Percentiles rank a stretch among this genome's conserved stretches.
These are phyloP conservation scores for Coniophora puteana DNA, from an alignment of 1,284 basidiomycete species.

Conservation along the genomic window DNA sequence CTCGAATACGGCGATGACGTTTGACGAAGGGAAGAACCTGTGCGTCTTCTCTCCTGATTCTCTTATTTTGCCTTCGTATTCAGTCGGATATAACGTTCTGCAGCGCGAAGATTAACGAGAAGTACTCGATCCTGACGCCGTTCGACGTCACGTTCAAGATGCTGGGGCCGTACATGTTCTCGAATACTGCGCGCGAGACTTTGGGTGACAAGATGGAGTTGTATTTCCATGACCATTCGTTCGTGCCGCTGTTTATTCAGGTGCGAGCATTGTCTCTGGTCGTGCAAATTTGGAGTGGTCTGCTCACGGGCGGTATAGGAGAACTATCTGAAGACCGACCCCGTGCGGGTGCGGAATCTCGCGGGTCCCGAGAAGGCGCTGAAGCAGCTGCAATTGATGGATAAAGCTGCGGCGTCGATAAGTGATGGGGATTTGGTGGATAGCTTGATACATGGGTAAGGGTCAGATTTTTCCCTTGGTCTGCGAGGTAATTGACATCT, in stretches of 20 bases:
- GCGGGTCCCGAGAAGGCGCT: conserved; percentile 63
- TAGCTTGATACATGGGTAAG: conserved; percentile 87
- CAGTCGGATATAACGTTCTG: conserved; percentile 3
- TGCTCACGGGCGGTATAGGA: conserved; percentile 49
- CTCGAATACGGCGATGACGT: conserved; percentile 74
- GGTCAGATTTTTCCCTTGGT: conserved; percentile 6
- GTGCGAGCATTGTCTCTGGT: conserved; percentile 33
- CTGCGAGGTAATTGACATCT: conserved; percentile 4
- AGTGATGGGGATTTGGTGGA: conserved; percentile 97
- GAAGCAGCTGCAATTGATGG: conserved; percentile 81
- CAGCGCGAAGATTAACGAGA: conserved; percentile 88
- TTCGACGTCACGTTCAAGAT: conserved; percentile 87
- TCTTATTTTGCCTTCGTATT: conserved; percentile 3
- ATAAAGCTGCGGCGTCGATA: conserved; percentile 85
- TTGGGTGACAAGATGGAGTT: conserved; percentile 92
- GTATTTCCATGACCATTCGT: conserved; percentile 95
- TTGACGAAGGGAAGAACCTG: conserved; percentile 89
- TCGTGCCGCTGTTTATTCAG: conserved; percentile 94
- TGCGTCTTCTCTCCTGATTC: conserved; percentile 36
- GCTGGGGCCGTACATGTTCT: conserved; percentile 88
- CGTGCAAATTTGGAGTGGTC: background rate
- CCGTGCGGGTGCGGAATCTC: conserved; percentile 53
- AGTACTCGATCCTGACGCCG: conserved; percentile 87
- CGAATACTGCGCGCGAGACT: conserved; percentile 74
- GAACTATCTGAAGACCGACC: conserved; percentile 86